Conservation (phyloP, 2,329 filamentous ascomycete species). For the Venturiaceae sp. region DNA sequence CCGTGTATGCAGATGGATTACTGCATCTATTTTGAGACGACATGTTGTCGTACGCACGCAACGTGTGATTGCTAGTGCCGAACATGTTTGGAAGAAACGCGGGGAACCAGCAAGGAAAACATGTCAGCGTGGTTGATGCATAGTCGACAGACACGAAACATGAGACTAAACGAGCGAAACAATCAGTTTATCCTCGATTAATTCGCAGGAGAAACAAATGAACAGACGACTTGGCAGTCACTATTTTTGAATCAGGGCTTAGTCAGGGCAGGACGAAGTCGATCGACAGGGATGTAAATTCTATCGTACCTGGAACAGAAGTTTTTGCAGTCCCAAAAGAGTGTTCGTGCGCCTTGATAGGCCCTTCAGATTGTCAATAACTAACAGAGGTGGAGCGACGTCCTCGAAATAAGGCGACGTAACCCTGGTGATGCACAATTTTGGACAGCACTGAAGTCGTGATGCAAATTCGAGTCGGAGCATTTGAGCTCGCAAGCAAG, state of each 20-base stretch:
- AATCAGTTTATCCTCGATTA: background rate
- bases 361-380: background rate
- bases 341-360: background rate
- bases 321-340: background rate
- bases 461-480: too few species aligned
- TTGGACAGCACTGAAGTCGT: too few species aligned
- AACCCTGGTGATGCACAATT: background rate
- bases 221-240: background rate
- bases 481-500: too few species aligned
- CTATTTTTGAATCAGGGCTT: background rate
- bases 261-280: background rate
- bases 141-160: background rate
- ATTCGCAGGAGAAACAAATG: background rate
- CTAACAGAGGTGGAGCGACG: background rate
- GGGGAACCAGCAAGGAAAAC: background rate
- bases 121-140: background rate
- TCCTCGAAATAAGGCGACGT: background rate
- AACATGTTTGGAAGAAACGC: background rate
- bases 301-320: background rate
- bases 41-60: background rate
- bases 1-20: background rate
- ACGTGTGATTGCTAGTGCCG: background rate
- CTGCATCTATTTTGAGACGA: background rate
- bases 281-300: background rate
- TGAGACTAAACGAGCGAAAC: background rate